phyloP scores from a whole-genome alignment of 495 filamentous ascomycete species.

The Neurospora tetrasperma region DNA sequence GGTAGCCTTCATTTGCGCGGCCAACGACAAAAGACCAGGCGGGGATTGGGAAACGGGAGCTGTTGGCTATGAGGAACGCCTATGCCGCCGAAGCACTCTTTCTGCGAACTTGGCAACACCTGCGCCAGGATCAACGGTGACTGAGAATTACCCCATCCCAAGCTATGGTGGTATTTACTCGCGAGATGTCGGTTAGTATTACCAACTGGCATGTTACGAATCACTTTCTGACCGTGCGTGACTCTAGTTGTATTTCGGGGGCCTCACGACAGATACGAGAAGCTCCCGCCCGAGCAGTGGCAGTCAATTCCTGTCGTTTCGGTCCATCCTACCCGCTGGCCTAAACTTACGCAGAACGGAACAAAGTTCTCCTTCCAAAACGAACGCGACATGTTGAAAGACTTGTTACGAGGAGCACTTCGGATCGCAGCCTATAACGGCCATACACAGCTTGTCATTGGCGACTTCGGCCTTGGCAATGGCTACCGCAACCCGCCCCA shows the following conservation, averaged over 20 bases:
- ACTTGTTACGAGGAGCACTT: constrained; percentile 60
- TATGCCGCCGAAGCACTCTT: constrained; percentile 62
- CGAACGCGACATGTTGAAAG: constrained; percentile 57
- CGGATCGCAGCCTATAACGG: constrained; percentile 53
- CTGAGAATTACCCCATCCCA: constrained; percentile 58
- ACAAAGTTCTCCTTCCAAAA: constrained; percentile 55
- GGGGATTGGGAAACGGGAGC: constrained; percentile 70
- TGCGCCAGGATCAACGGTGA: constrained; percentile 26
- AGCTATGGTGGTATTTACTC: constrained; percentile 58
- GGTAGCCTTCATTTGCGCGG: constrained; percentile 63
- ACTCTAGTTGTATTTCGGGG: constrained; percentile 35
- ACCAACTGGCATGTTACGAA: constrained; percentile 6
- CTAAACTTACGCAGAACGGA: constrained; percentile 57
- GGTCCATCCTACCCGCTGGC: constrained; percentile 56
- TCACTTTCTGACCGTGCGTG: not conserved
- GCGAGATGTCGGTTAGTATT: constrained; percentile 47
- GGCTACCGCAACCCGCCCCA: constrained; percentile 57
- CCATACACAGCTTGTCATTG: constrained; percentile 52
- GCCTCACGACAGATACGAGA: constrained; percentile 37
- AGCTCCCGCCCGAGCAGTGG: constrained; percentile 35
- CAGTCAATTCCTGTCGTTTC: constrained; percentile 55
- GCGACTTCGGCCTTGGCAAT: constrained; percentile 61
- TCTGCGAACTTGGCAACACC: constrained; percentile 51
- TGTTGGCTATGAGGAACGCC: constrained; percentile 58
- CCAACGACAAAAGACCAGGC: constrained; percentile 63